Evolutionary conservation across 2,329 filamentous ascomycete species (phyloP).

Genomic region (Cladosporium phlei): DNA sequence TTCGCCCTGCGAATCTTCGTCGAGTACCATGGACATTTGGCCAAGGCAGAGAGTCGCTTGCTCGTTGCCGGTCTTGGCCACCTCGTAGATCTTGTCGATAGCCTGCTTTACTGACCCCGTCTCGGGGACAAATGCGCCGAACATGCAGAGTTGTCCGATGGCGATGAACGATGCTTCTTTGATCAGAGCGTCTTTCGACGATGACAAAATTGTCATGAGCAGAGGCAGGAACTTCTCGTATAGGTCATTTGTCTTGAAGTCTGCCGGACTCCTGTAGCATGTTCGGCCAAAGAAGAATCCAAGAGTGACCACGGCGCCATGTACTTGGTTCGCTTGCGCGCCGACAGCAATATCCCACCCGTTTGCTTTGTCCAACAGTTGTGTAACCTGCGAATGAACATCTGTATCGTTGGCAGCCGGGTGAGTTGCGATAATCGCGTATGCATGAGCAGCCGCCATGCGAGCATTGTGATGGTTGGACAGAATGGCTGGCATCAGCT

Average conservation of each 20-base stretch:
- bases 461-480: conserved; percentile 70
- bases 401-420: conserved; percentile 35
- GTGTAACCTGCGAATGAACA: conserved; percentile 38
- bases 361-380: conserved; percentile 45
- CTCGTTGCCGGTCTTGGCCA: conserved; percentile 76
- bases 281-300: conserved; percentile 55
- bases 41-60: conserved; percentile 77
- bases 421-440: conserved; percentile 74
- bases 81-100: conserved; percentile 58
- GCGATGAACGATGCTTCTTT: conserved; percentile 54
- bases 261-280: conserved; percentile 1
- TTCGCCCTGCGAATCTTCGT: conserved; percentile 36
- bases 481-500: conserved; percentile 57
- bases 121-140: conserved; percentile 48
- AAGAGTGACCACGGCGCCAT: conserved; percentile 57
- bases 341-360: conserved; percentile 58
- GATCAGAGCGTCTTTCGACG: conserved; percentile 52
- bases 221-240: conserved; percentile 39
- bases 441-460: conserved; percentile 60
- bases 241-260: background rate
- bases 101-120: conserved; percentile 37
- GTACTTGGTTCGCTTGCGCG: conserved; percentile 53
- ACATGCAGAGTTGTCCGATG: conserved; percentile 59
- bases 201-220: conserved; percentile 49
- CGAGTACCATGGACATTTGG: conserved; percentile 62